A percentile compares a stretch with the other conserved stretches of the same genome.
phyloP scores from a whole-genome alignment of 176 grass and related monocot species.

The Paspalum vaginatum region DNA sequence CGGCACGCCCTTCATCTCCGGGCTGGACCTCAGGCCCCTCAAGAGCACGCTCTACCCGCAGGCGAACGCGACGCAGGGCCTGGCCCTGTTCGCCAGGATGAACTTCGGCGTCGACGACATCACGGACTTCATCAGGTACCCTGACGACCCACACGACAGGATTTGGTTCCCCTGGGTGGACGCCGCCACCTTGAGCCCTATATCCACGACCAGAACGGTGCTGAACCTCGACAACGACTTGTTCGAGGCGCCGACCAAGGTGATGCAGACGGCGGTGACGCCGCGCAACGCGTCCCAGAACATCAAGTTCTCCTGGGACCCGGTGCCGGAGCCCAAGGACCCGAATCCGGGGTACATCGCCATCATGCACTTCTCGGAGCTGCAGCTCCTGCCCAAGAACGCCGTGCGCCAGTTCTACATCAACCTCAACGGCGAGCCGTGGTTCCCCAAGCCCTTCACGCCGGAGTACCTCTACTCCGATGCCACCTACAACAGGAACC shows the following conservation, averaged over 20 bases:
- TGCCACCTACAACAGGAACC: background rate
- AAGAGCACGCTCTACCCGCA: conserved; percentile 28
- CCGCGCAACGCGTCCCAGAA: conserved; percentile 11
- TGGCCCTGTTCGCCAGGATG: conserved; percentile 26
- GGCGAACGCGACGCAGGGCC: conserved; percentile 22
- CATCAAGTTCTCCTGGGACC: conserved; percentile 31
- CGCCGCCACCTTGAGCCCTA: background rate
- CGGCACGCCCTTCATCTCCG: conserved; percentile 65
- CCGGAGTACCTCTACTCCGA: conserved; percentile 21
- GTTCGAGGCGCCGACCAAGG: conserved; percentile 43
- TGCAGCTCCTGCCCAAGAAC: too few species aligned
- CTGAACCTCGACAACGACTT: background rate
- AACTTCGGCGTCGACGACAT: conserved; percentile 28
- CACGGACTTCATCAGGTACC: conserved; percentile 22
- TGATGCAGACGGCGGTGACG: conserved; percentile 52
- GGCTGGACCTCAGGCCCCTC: conserved; percentile 51
- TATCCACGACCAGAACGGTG: conserved; percentile 15
- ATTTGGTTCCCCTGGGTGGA: background rate
- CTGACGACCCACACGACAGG: conserved; percentile 40
- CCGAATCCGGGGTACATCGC: background rate
- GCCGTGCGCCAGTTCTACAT: background rate
- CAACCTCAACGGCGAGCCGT: conserved; percentile 2
- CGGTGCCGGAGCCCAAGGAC: background rate
- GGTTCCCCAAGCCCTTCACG: background rate
- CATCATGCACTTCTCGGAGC: conserved; percentile 29